Evolutionary conservation across 2,329 filamentous ascomycete genomes (phyloP).

Genomic region (Penicillium sp.): DNA sequence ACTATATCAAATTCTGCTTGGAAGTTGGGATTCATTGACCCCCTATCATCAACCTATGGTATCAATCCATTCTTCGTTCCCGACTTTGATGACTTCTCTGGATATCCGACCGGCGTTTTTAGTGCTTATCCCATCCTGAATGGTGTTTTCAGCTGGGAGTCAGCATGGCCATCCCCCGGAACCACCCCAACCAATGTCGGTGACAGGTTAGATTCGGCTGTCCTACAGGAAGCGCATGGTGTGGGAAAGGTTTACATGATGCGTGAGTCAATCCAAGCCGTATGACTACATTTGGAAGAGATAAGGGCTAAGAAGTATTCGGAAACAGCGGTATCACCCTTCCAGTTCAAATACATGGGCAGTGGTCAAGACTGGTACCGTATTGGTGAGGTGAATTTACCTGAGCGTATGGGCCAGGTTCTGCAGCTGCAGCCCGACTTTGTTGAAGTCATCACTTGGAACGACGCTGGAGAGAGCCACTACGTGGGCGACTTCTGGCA

Average conservation of each 20-base stretch:
- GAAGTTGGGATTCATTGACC: neutral
- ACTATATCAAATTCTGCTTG: neutral
- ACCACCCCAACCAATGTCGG: neutral
- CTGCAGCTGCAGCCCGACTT: conserved; percentile 1
- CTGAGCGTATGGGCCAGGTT: neutral
- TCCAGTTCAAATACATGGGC: neutral
- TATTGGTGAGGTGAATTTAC: neutral
- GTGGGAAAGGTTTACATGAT: neutral
- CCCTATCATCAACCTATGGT: neutral
- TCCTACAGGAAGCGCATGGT: neutral
- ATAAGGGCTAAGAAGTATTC: neutral
- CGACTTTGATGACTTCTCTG: neutral
- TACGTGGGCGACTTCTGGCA: neutral
- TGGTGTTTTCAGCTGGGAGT: neutral
- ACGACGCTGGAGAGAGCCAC: neutral
- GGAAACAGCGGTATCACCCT: neutral
- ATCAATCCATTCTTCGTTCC: neutral
- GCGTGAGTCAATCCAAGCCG: neutral
- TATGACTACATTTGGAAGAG: neutral
- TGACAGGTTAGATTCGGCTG: neutral
- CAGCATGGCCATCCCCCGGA: neutral
- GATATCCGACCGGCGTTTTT: neutral
- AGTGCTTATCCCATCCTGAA: neutral
- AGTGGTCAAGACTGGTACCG: conserved; percentile 1
- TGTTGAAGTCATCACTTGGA: neutral